Evolutionary conservation across 208 protist genomes (phyloP).

Genomic region (Borovskyia barvae): DNA sequence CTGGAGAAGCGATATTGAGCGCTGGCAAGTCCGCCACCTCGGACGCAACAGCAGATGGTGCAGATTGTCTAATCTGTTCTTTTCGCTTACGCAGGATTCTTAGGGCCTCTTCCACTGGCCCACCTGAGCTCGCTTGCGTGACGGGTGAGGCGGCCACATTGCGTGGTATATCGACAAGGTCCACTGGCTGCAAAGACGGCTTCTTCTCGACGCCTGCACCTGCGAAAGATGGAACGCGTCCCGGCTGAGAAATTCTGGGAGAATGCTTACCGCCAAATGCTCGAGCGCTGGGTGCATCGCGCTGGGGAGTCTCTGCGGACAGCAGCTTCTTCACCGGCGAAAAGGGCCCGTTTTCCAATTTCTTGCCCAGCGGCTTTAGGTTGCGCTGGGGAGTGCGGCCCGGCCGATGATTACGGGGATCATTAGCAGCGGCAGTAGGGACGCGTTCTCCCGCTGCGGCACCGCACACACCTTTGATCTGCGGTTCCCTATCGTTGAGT

Average conservation of each 20-base stretch:
- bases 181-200: not conserved
- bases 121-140: not conserved
- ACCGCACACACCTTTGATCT: not conserved
- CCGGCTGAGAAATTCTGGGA: no score
- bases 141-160: not conserved
- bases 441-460: not conserved
- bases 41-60: not conserved
- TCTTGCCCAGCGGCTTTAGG: slow-evolving; percentile 20
- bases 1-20: slow-evolving; percentile 9
- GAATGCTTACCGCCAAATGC: no score
- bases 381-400: slow-evolving; percentile 16
- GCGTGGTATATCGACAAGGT: slow-evolving; percentile 12
- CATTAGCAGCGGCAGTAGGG: slow-evolving; percentile 4
- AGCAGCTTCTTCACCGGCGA: slow-evolving; percentile 7
- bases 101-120: slow-evolving; percentile 15
- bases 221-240: no score
- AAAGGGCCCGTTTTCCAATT: slow-evolving; percentile 2
- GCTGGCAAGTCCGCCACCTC: slow-evolving; percentile 17
- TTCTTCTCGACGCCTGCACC: not conserved
- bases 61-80: slow-evolving; percentile 1
- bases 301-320: slow-evolving; percentile 3
- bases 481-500: not conserved
- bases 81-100: slow-evolving; percentile 9
- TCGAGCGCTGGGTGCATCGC: slow-evolving; percentile 1
- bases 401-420: slow-evolving; percentile 16